Evolutionary conservation across 768 basidiomycete genomes (phyloP).

Genomic region (Mycena vitilis): DNA sequence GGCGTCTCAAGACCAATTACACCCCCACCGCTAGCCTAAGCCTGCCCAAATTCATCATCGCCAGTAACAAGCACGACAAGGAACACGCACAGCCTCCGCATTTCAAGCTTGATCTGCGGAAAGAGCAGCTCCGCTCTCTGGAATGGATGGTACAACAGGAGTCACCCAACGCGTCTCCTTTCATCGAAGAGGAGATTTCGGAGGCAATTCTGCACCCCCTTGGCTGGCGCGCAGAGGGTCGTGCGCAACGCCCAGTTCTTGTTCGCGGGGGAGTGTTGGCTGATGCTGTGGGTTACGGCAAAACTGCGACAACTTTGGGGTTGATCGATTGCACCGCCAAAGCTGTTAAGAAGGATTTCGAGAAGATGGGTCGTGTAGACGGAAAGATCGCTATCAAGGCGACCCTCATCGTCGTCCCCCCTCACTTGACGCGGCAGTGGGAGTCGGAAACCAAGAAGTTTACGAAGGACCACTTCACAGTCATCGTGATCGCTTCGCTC

Average conservation of each 20-base stretch:
- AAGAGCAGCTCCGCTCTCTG: conserved; percentile 90
- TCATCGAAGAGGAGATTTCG: conserved; percentile 94
- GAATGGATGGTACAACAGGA: conserved; percentile 95
- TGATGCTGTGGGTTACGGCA: conserved; percentile 97
- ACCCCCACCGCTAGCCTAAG: conserved; percentile 68
- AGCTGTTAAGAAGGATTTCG: conserved; percentile 68
- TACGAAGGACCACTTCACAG: conserved; percentile 68
- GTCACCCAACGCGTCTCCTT: conserved; percentile 68
- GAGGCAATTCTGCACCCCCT: conserved; percentile 88
- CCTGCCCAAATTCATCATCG: conserved; percentile 74
- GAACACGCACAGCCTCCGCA: conserved; percentile 81
- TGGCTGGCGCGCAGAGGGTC: conserved; percentile 95
- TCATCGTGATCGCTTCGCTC: conserved; percentile 75
- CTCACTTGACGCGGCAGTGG: conserved; percentile 93
- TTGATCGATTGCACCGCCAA: conserved; percentile 81
- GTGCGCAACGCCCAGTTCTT: conserved; percentile 79
- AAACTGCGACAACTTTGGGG: conserved; percentile 94
- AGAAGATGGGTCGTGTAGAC: conserved; percentile 55
- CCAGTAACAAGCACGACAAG: conserved; percentile 80
- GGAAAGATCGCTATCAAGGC: conserved; percentile 85
- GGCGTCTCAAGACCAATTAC: conserved; percentile 87
- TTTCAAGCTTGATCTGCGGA: conserved; percentile 80
- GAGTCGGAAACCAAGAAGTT: conserved; percentile 88
- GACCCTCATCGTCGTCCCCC: conserved; percentile 87
- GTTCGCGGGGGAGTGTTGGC: conserved; percentile 93